Evolutionary conservation across 108 stramenopile species (phyloP).

Genomic region (Nitzschia sp.): DNA sequence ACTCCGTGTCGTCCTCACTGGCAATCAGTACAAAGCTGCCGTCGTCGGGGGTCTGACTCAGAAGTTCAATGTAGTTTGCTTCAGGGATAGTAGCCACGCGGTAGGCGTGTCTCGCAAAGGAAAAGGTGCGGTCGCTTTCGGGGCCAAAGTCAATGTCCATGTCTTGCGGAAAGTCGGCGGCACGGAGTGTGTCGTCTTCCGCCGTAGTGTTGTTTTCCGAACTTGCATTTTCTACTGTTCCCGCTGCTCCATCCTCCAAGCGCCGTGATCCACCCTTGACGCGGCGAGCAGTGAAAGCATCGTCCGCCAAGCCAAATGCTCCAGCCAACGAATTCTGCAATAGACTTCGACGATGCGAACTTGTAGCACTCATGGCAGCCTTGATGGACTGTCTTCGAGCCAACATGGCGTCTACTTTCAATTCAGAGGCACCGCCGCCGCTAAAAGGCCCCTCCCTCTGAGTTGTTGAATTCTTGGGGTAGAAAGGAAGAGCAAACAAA

Average conservation of each 20-base stretch:
- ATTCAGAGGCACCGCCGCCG: slow-evolving; percentile 66
- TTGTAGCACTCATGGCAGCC: neutral
- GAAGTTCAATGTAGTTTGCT: slow-evolving; percentile 40
- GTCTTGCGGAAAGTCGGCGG: slow-evolving; percentile 34
- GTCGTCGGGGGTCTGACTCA: slow-evolving; percentile 56
- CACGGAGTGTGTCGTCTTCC: slow-evolving; percentile 7
- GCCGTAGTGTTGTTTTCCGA: neutral
- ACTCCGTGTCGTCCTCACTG: neutral
- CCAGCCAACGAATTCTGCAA: slow-evolving; percentile 9
- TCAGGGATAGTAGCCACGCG: slow-evolving; percentile 52
- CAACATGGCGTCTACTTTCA: slow-evolving; percentile 38
- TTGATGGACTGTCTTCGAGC: slow-evolving; percentile 35
- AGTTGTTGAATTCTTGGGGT: slow-evolving; percentile 5
- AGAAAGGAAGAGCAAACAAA: slow-evolving; percentile 55
- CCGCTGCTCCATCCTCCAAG: neutral
- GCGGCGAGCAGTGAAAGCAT: slow-evolving; percentile 9
- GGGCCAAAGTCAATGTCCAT: slow-evolving; percentile 54
- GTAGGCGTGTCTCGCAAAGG: slow-evolving; percentile 65
- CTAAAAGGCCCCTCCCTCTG: slow-evolving; percentile 39
- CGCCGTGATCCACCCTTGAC: neutral
- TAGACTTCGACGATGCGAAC: neutral
- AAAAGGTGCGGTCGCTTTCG: slow-evolving; percentile 1
- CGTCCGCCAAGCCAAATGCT: slow-evolving; percentile 29
- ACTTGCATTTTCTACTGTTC: neutral
- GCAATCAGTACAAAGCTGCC: slow-evolving; percentile 41